phyloP scores from a whole-genome alignment of 441 rosid genomes.

The Mallotus japonicus region DNA sequence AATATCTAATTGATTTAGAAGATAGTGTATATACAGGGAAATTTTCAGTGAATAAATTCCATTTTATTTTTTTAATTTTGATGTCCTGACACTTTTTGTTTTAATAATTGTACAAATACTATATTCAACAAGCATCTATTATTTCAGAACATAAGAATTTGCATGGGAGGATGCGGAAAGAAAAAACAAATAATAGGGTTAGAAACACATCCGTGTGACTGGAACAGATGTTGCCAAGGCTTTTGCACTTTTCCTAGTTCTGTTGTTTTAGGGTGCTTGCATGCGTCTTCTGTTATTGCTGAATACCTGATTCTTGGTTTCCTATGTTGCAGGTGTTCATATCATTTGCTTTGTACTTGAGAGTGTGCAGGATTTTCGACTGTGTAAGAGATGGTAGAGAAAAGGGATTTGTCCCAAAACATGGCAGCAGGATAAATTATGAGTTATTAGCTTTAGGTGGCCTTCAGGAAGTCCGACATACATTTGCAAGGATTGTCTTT shows the following conservation, averaged over 20 bases:
- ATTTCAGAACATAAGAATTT: no score
- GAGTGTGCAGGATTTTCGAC: constrained; percentile 47
- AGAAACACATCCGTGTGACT: no score
- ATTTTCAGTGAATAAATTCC: background rate
- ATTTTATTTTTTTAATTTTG: no score
- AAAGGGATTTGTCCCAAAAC: constrained; percentile 44
- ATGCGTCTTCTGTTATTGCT: background rate
- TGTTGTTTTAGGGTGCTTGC: no score
- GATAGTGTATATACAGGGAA: background rate
- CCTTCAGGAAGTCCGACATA: constrained; percentile 59
- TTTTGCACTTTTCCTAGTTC: background rate
- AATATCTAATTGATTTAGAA: background rate
- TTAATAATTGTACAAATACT: no score
- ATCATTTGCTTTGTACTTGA: constrained; percentile 45
- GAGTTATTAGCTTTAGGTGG: constrained; percentile 49
- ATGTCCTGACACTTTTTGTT: background rate
- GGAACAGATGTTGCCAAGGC: no score
- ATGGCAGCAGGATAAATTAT: constrained; percentile 54
- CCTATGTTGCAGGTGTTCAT: constrained; percentile 58
- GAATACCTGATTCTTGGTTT: constrained; percentile 10
- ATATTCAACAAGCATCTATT: no score
- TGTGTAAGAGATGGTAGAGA: constrained; percentile 45
- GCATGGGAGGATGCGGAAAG: no score
- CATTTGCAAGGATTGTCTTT: constrained; percentile 71
- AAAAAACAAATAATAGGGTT: no score